Percentiles rank a stretch among this genome's conserved stretches.
These are phyloP conservation scores for Westerdykella sp. DNA, from an alignment of 2,329 filamentous ascomycete species.

Conservation along the genomic window DNA sequence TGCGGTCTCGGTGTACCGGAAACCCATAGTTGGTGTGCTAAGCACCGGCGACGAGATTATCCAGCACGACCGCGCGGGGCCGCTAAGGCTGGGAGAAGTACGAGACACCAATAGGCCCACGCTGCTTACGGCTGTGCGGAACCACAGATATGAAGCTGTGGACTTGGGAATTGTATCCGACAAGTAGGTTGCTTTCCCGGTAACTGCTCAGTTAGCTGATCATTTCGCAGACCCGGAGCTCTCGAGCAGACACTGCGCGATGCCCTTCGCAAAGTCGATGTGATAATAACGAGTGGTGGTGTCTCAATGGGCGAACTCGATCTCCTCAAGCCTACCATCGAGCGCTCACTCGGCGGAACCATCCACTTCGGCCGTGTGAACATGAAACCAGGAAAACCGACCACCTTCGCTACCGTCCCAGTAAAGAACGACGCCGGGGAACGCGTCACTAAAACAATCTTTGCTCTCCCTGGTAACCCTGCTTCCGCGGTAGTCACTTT, in stretches of 20 bases:
- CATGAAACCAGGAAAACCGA: slow-evolving; percentile 98
- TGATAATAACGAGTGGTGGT: slow-evolving; percentile 87
- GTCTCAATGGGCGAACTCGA: slow-evolving; percentile 98
- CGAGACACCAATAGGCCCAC: slow-evolving; percentile 90
- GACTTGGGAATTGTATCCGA: slow-evolving; percentile 84
- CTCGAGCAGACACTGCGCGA: slow-evolving; percentile 72
- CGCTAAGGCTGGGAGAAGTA: slow-evolving; percentile 73
- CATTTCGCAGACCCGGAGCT: slow-evolving; percentile 51
- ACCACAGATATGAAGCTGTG: slow-evolving; percentile 69
- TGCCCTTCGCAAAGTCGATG: slow-evolving; percentile 66
- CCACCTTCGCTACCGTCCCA: slow-evolving; percentile 87
- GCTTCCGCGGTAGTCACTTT: slow-evolving; percentile 89
- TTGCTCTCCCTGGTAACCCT: slow-evolving; percentile 89
- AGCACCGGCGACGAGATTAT: slow-evolving; percentile 96
- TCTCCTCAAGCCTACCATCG: slow-evolving; percentile 91
- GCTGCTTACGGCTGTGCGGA: slow-evolving; percentile 67
- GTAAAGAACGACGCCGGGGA: slow-evolving; percentile 49
- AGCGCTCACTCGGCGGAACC: slow-evolving; percentile 78
- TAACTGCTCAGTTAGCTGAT: slow-evolving; percentile 8
- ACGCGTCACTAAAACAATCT: slow-evolving; percentile 64
- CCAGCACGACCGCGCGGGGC: slow-evolving; percentile 57
- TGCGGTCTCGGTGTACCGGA: slow-evolving; percentile 65
- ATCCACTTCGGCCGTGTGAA: slow-evolving; percentile 94
- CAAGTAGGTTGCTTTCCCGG: slow-evolving; percentile 38
- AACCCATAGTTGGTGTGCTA: slow-evolving; percentile 75